Base-by-base conservation (phyloP, 441 rosid species). In the Croton setiger region DNA sequence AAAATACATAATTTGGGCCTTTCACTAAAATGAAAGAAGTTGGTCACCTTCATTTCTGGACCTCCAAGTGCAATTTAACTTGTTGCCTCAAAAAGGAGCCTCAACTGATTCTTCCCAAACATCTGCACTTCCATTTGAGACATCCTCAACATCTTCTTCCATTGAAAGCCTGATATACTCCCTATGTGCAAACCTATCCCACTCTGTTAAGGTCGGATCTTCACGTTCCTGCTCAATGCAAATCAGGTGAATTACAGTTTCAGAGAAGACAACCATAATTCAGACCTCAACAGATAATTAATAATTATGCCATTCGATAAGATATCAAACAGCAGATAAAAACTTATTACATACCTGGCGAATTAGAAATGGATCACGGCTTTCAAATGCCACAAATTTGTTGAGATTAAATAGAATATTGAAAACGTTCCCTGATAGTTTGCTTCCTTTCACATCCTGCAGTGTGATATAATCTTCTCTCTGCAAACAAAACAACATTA, bases 71-170 rank as follows among this genome's bases (percentile, higher is more conserved):
- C 39, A 68, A 59, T 69, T 56, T 73, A 79, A 85, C 89, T 80
- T 27, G 4, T 2, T 62, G 66, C 59, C 76, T 85, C 71, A 90
- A 67, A 90, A 88, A 54, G 98, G 97, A 80, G 97, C 91, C 83
- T 93, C 98, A 20, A 89, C 86, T 51, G 96, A 82, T 81, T 93
- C 97, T 74, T 93, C 98, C 98, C 98, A 93, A 54, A 88, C 96
- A 73, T 93, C 97, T 48, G 88, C 90, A 78, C 95, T 93, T 78
- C 98, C 98, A 82, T 88, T 89, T 10, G 98, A 93, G 65, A 83
- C 97, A 80, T 87, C 90, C 76, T 93, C 98, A 8, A 88, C 98
- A 76, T 94, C 98, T 80, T 93, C 98, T 82, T 94, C 98, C 97
- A 94, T 94, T 45, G 98, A 90, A 23, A 94, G 93, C 81, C 96